Conservation (phyloP, 495 filamentous ascomycete genomes). For the Tuber calosporum region DNA sequence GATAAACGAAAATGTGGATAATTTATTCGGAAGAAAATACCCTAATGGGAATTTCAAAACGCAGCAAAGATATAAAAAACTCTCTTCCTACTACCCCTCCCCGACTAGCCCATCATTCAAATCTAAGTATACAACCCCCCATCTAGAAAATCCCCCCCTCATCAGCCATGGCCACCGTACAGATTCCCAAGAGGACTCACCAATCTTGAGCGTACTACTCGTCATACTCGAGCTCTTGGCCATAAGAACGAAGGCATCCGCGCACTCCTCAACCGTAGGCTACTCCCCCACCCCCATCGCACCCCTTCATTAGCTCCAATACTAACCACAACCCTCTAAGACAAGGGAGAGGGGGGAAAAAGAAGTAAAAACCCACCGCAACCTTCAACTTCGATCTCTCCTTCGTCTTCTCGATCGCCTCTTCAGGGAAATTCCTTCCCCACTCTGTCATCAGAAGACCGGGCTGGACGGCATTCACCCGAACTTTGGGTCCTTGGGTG, state of each 20-base stretch:
- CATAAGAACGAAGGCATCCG: slow-evolving; percentile 33
- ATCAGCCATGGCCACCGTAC: neutral
- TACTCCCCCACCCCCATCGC: neutral
- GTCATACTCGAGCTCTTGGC: slow-evolving; percentile 32
- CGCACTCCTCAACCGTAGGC: slow-evolving; percentile 32
- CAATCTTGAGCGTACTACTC: slow-evolving; percentile 34
- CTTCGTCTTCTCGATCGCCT: slow-evolving; percentile 22
- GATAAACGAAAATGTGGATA: neutral
- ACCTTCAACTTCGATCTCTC: slow-evolving; percentile 27
- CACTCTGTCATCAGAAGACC: slow-evolving; percentile 67
- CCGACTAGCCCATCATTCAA: neutral
- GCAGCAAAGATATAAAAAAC: neutral
- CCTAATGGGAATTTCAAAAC: neutral
- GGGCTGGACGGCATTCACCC: slow-evolving; percentile 59
- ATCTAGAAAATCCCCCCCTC: slow-evolving; percentile 10
- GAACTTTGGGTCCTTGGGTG: slow-evolving; percentile 58
- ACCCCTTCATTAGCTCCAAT: neutral
- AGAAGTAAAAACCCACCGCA: slow-evolving; percentile 11
- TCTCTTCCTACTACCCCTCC: neutral
- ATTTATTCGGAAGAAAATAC: neutral
- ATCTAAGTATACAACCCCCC: slow-evolving; percentile 23
- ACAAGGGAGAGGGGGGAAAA: neutral
- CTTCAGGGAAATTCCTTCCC: slow-evolving; percentile 45
- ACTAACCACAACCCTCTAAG: neutral
- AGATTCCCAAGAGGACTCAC: slow-evolving; percentile 12